Percentiles rank a stretch among this genome's conserved stretches.
These are phyloP conservation scores for Aspergillus pseudotamarii DNA, from an alignment of 2,329 filamentous ascomycete genomes.

Conservation along the genomic window DNA sequence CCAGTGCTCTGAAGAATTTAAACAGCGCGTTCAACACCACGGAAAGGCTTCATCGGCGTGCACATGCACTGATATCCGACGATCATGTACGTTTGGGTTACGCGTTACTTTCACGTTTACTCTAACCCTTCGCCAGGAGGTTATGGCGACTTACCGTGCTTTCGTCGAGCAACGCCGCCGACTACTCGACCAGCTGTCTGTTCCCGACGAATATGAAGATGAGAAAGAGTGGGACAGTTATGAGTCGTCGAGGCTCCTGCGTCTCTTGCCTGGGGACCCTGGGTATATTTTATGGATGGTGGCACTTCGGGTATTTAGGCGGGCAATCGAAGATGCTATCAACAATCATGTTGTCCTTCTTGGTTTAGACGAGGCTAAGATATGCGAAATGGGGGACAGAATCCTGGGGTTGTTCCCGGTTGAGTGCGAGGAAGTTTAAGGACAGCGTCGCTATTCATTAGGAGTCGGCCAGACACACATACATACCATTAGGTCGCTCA, in stretches of 20 bases:
- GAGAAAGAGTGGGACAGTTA: not conserved
- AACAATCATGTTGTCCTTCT: not conserved
- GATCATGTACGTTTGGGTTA: not conserved
- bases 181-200: not conserved
- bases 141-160: not conserved
- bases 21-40: not conserved
- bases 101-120: rapidly evolving
- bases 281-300: not conserved
- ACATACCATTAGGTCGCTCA: not conserved
- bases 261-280: not conserved
- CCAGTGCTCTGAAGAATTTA: not conserved
- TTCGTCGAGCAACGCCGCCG: not conserved
- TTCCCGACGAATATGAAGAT: rapidly evolving
- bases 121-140: not conserved
- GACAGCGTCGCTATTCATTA: not conserved
- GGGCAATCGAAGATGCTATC: not conserved
- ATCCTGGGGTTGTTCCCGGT: rapidly evolving
- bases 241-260: not conserved
- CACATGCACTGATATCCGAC: not conserved
- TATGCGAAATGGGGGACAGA: not conserved
- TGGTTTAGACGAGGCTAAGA: not conserved
- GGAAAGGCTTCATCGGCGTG: not conserved
- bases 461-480: no score
- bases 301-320: not conserved
- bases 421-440: not conserved